Evolutionary conservation across 228 moss, liverwort and hornwort species (phyloP).

Genomic region (Sphagnum fallax): DNA sequence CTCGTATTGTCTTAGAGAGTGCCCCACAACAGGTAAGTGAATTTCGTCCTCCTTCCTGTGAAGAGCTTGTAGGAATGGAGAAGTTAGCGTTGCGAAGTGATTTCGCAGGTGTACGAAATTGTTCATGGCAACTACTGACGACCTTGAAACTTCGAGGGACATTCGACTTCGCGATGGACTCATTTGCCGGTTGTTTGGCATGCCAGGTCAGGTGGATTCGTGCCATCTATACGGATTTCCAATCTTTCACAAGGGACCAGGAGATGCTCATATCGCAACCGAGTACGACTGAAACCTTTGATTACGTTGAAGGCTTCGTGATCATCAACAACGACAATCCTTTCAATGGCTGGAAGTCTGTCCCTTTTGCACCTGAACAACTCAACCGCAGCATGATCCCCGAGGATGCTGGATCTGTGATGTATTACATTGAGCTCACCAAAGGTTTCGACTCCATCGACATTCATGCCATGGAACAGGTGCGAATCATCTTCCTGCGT

Average conservation of each 20-base stretch:
- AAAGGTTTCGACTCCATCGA: slow-evolving; percentile 28
- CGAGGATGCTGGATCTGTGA: slow-evolving; percentile 21
- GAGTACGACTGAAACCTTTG: slow-evolving; percentile 28
- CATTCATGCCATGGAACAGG: slow-evolving; percentile 15
- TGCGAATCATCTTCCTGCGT: background rate
- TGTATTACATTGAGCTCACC: slow-evolving; percentile 65
- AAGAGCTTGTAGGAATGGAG: background rate
- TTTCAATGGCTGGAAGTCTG: slow-evolving; percentile 65
- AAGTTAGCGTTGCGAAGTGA: background rate
- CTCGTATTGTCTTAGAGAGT: slow-evolving; percentile 57
- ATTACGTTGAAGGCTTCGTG: slow-evolving; percentile 88
- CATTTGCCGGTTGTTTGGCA: background rate
- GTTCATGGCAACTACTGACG: background rate
- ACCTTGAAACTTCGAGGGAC: background rate
- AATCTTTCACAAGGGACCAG: slow-evolving; percentile 45
- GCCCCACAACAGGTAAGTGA: slow-evolving; percentile 34
- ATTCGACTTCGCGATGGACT: background rate
- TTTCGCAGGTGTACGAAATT: background rate
- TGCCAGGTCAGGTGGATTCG: slow-evolving; percentile 65
- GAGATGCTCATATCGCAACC: slow-evolving; percentile 35
- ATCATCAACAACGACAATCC: slow-evolving; percentile 47
- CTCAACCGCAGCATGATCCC: slow-evolving; percentile 46
- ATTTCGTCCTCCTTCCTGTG: background rate
- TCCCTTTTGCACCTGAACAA: slow-evolving; percentile 45
- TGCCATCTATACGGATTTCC: slow-evolving; percentile 56